These are phyloP conservation scores for Debaryomyces hansenii DNA, from an alignment of 805 yeast genomes.

Conservation along the genomic window DNA sequence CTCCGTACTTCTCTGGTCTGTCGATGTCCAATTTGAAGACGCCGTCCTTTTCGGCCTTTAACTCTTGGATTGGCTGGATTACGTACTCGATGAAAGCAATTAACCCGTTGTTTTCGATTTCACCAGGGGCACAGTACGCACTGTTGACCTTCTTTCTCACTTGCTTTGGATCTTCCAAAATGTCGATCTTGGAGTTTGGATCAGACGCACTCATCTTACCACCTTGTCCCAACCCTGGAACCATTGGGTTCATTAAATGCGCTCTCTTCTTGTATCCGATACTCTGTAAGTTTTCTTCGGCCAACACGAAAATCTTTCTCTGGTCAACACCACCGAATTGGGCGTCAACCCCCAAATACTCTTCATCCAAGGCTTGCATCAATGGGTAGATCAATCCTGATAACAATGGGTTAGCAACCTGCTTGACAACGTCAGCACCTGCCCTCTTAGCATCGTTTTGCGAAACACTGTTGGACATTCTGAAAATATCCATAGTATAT, in stretches of 20 bases:
- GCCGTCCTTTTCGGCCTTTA: slow-evolving; percentile 56
- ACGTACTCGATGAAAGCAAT: slow-evolving; percentile 84
- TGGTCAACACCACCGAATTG: slow-evolving; percentile 99
- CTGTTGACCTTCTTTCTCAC: slow-evolving; percentile 88
- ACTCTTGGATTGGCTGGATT: slow-evolving; percentile 79
- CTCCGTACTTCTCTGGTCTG: slow-evolving; percentile 97
- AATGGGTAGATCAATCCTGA: slow-evolving; percentile 95
- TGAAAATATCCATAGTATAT: slow-evolving; percentile 88
- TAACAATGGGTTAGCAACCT: slow-evolving; percentile 89
- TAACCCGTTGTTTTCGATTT: slow-evolving; percentile 85
- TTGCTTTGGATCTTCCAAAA: slow-evolving; percentile 82
- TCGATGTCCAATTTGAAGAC: slow-evolving; percentile 68
- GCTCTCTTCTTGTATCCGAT: slow-evolving; percentile 97
- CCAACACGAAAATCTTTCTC: slow-evolving; percentile 94
- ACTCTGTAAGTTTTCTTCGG: slow-evolving; percentile 87
- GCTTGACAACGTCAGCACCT: slow-evolving; percentile 99
- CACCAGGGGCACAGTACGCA: slow-evolving; percentile 96
- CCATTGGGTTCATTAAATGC: slow-evolving; percentile 98
- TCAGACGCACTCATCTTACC: slow-evolving; percentile 99
- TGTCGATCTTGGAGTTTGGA: slow-evolving; percentile 95
- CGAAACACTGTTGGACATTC: slow-evolving; percentile 77
- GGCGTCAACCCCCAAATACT: slow-evolving; percentile 81
- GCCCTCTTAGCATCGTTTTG: slow-evolving; percentile 98
- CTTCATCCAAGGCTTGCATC: slow-evolving; percentile 98
- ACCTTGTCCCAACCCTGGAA: slow-evolving; percentile 95